Evolutionary conservation across 495 filamentous ascomycete genomes (phyloP).

Genomic region (Opeltia flavorubescens): DNA sequence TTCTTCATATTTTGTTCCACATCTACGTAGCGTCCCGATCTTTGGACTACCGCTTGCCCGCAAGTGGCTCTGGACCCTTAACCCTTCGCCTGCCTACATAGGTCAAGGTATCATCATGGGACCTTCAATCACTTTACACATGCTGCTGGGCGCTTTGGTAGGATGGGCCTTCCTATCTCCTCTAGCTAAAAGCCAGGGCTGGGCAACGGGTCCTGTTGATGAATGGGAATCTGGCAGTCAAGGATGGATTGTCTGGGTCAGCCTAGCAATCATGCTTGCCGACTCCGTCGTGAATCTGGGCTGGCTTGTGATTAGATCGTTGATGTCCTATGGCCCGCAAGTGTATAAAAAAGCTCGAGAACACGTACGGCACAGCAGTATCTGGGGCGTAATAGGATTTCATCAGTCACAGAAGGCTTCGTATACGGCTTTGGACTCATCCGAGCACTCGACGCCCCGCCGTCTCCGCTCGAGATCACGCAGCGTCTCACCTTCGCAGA

Average conservation of each 20-base stretch:
- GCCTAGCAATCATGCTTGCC: conserved; percentile 89
- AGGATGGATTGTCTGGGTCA: conserved; percentile 97
- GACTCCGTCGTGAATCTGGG: conserved; percentile 82
- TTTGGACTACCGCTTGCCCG: conserved; percentile 60
- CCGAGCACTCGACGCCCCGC: conserved; percentile 11
- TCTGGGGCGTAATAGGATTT: neutral
- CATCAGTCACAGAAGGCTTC: conserved; percentile 6
- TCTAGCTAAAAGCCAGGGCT: conserved; percentile 67
- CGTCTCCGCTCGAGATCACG: neutral
- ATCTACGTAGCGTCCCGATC: conserved; percentile 70
- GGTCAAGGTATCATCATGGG: conserved; percentile 72
- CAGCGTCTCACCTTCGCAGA: conserved; percentile 5
- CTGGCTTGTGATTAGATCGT: conserved; percentile 56
- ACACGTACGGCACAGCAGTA: conserved; percentile 15
- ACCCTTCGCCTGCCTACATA: conserved; percentile 87
- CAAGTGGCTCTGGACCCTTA: conserved; percentile 90
- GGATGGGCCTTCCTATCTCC: conserved; percentile 91
- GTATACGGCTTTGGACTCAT: conserved; percentile 28
- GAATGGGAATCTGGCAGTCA: conserved; percentile 88
- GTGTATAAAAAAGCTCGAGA: conserved; percentile 19
- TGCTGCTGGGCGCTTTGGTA: conserved; percentile 80
- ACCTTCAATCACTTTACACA: conserved; percentile 82
- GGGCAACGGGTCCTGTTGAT: conserved; percentile 74
- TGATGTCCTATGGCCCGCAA: conserved; percentile 29
- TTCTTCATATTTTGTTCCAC: conserved; percentile 82